These are phyloP conservation scores for Tetrapisispora nanseiensis DNA, from an alignment of 805 yeast species.

Conservation along the genomic window DNA sequence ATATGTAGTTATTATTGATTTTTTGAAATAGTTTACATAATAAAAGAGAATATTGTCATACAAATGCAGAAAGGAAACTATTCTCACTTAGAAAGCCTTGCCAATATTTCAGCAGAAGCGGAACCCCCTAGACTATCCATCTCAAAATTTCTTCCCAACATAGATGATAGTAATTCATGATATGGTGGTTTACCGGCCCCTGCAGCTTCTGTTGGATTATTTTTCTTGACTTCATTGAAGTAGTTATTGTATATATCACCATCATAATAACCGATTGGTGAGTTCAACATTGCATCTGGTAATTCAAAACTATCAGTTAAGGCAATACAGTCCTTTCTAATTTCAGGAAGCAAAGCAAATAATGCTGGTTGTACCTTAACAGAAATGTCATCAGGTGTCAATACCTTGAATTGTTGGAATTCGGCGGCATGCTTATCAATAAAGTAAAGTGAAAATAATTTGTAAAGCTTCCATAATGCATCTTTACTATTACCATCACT, in stretches of 20 bases:
- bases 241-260: constrained; percentile 81
- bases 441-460: constrained; percentile 52
- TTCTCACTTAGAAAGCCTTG: constrained; percentile 23
- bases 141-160: constrained; percentile 32
- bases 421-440: constrained; percentile 63
- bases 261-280: constrained; percentile 70
- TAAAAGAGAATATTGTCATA: too few species aligned
- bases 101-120: constrained; percentile 22
- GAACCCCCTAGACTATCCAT: constrained; percentile 31
- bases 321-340: constrained; percentile 64
- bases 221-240: constrained; percentile 46
- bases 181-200: constrained; percentile 44
- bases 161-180: constrained; percentile 29
- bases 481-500: constrained; percentile 32
- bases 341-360: constrained; percentile 36
- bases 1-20: neutral
- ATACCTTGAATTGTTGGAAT: constrained; percentile 55
- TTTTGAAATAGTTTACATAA: too few species aligned
- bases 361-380: constrained; percentile 34
- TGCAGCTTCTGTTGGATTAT: constrained; percentile 42
- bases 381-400: constrained; percentile 41
- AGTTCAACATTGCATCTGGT: constrained; percentile 70
- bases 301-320: constrained; percentile 78
- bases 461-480: constrained; percentile 45
- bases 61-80: neutral